phyloP scores from a whole-genome alignment of 176 grass and related monocot species.

The maize (Zea mays) region Zm-B73-REFERENCE-NAM-5.0 NC_050096.1:93713001-93713500 shows the following conservation, averaged over 20 bases:
- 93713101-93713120: not conserved
- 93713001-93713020: not conserved
- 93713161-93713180: not conserved
- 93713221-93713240: not conserved
- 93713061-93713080: not conserved
- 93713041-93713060: not conserved
- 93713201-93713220: not conserved
- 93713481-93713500: conserved; percentile 70
- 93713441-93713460: conserved; percentile 65
- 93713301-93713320: conserved; percentile 83
- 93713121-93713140: not conserved
- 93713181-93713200: not conserved
- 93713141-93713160: not conserved
- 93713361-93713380: conserved; percentile 75
- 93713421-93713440: conserved; percentile 53
- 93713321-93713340: conserved; percentile 74
- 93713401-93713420: conserved; percentile 79
- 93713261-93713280: conserved; percentile 84
- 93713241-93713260: not conserved
- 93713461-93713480: conserved; percentile 73
- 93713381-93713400: conserved; percentile 69
- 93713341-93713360: conserved; percentile 75
- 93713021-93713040: conserved; percentile 11
- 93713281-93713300: conserved; percentile 88
- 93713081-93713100: not conserved